Conservation (phyloP, 108 stramenopile genomes). For the Fistulifera solaris region DNA sequence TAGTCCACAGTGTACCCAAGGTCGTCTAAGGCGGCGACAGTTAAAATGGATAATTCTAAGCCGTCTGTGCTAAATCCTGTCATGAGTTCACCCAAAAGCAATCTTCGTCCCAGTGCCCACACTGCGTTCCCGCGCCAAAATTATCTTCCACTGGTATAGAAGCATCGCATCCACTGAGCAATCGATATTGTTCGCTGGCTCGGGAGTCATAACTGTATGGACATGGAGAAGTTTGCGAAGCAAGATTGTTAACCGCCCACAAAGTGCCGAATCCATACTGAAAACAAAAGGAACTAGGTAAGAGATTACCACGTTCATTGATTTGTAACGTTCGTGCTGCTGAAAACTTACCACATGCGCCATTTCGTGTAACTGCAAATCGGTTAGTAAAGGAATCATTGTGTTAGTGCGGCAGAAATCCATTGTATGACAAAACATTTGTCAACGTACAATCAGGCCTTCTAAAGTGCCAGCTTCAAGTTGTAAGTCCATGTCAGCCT, state of each 20-base stretch:
- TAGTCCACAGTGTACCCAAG: conserved; percentile 1
- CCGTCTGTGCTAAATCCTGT: not conserved
- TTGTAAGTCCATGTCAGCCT: not conserved
- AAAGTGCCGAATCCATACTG: not conserved
- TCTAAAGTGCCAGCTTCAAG: not conserved
- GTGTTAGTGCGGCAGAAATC: too few species aligned
- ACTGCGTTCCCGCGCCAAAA: not conserved
- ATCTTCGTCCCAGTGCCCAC: conserved; percentile 7
- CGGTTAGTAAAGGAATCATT: too few species aligned
- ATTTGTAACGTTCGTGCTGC: too few species aligned
- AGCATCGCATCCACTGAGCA: not conserved
- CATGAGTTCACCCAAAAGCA: conserved; percentile 2
- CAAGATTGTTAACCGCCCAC: not conserved
- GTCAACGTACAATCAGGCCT: conserved; percentile 5
- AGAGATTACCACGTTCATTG: too few species aligned
- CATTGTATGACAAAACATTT: too few species aligned
- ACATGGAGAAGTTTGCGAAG: not conserved
- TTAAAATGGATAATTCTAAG: not conserved
- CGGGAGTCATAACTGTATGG: not conserved
- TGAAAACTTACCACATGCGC: too few species aligned
- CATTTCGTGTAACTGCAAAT: too few species aligned
- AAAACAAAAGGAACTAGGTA: too few species aligned
- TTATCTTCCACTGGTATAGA: not conserved
- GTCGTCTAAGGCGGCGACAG: not conserved
- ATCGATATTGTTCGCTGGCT: not conserved